Conservation (phyloP, 306 rosid genomes). For the Prunus mongolica region DNA sequence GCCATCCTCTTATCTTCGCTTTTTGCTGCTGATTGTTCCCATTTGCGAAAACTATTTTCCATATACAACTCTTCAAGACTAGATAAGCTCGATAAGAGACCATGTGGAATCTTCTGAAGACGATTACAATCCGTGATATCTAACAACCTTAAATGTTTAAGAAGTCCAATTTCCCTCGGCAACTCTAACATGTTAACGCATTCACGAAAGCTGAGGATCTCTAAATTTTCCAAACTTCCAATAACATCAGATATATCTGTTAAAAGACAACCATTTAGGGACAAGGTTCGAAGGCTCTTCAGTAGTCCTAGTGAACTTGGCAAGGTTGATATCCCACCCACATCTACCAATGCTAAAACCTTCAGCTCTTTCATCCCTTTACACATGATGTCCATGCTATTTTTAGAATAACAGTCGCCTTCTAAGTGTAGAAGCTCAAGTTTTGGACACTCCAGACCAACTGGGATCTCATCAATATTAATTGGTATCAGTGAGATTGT, state of each 20-base stretch:
- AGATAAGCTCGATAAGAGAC: background rate
- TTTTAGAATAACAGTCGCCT: fast-evolving
- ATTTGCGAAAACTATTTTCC: fast-evolving
- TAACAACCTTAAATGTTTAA: background rate
- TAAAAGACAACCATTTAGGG: background rate
- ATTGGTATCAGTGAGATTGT: background rate
- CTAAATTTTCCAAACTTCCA: background rate
- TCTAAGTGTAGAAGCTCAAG: background rate
- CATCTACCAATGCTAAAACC: background rate
- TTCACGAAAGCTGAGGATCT: background rate
- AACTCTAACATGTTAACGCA: fast-evolving
- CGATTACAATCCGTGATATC: fast-evolving
- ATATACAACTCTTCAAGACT: background rate
- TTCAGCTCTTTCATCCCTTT: background rate
- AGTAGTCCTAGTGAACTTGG: background rate
- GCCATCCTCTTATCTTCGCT: too few relatives aligned
- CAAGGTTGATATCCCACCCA: fast-evolving
- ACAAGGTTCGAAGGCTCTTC: background rate
- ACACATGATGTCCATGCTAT: background rate
- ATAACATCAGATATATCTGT: background rate
- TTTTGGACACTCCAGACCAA: background rate
- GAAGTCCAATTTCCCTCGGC: background rate
- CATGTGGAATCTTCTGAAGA: background rate
- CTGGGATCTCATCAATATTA: background rate
- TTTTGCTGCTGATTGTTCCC: background rate